phyloP scores from a whole-genome alignment of 169 alveolate species.

The Theileria orientalis region DNA sequence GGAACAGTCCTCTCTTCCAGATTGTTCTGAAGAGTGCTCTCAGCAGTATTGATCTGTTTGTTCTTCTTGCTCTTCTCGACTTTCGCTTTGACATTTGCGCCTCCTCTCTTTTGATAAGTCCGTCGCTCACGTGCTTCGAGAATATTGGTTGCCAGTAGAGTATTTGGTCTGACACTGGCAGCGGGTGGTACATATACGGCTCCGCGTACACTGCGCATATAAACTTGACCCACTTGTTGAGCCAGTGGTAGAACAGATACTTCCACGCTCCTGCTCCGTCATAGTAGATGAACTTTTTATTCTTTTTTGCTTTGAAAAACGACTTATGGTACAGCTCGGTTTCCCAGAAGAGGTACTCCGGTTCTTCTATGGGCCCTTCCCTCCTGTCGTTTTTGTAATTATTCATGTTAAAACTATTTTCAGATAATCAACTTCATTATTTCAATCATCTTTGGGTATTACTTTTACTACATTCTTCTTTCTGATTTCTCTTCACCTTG shows the following conservation, averaged over 20 bases:
- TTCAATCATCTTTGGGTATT: no score
- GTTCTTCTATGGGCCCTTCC: no score
- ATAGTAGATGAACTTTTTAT: background rate
- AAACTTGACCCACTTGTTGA: slow-evolving; percentile 15
- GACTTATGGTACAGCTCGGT: background rate
- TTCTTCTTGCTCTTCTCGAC: background rate
- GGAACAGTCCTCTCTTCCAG: background rate
- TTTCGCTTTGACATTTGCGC: no score
- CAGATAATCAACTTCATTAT: no score
- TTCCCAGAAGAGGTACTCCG: slow-evolving; percentile 1
- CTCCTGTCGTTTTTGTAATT: no score
- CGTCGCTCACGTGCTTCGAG: slow-evolving; percentile 43
- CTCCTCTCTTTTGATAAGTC: slow-evolving; percentile 13
- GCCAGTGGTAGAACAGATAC: slow-evolving; percentile 26
- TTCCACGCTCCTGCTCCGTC: slow-evolving; percentile 12
- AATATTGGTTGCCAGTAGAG: slow-evolving; percentile 25
- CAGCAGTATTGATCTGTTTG: background rate
- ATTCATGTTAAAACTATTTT: no score
- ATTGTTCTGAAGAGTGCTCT: background rate
- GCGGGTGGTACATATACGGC: slow-evolving; percentile 19
- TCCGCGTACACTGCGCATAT: background rate
- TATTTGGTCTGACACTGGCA: no score
- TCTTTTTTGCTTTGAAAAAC: background rate
- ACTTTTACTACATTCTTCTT: no score
- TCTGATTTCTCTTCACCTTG: no score